Conservation (phyloP, 257 asterid genomes). For the Nicotiana attenuata region DNA sequence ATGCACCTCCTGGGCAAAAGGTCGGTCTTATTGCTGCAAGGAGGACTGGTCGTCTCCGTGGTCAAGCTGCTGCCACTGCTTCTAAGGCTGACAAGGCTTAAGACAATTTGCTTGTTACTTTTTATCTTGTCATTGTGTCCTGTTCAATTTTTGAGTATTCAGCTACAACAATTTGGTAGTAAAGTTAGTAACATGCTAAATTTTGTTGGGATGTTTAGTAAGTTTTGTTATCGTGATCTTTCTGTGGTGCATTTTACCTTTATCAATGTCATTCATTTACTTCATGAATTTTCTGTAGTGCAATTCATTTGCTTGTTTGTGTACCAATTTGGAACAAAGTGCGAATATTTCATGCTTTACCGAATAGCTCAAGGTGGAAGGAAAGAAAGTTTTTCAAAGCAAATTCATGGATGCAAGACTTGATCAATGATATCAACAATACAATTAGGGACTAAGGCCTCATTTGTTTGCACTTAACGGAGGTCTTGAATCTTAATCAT, state of each 20-base stretch:
- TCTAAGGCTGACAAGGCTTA: constrained; percentile 38
- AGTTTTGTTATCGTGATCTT: not conserved
- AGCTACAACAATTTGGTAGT: not conserved
- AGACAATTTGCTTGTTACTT: not conserved
- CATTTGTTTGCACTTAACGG: too few species aligned
- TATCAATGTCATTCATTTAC: too few species aligned
- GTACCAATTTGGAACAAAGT: too few species aligned
- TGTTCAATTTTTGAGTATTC: not conserved
- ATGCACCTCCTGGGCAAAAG: constrained; percentile 64
- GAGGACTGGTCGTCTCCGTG: constrained; percentile 59
- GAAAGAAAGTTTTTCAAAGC: too few species aligned
- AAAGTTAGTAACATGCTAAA: not conserved
- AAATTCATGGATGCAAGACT: too few species aligned
- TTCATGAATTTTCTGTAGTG: too few species aligned
- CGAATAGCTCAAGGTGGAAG: too few species aligned
- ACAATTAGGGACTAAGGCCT: too few species aligned
- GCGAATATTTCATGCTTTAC: too few species aligned
- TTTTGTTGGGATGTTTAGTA: not conserved
- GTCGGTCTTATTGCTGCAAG: constrained; percentile 62
- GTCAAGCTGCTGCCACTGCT: constrained; percentile 61
- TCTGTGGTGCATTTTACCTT: not conserved
- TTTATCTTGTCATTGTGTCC: not conserved
- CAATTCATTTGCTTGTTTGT: too few species aligned
- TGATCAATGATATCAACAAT: too few species aligned
- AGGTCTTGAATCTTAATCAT: too few species aligned